These are phyloP conservation scores for Linum trigynum DNA, from an alignment of 345 rosid species.

Conservation along the genomic window DNA sequence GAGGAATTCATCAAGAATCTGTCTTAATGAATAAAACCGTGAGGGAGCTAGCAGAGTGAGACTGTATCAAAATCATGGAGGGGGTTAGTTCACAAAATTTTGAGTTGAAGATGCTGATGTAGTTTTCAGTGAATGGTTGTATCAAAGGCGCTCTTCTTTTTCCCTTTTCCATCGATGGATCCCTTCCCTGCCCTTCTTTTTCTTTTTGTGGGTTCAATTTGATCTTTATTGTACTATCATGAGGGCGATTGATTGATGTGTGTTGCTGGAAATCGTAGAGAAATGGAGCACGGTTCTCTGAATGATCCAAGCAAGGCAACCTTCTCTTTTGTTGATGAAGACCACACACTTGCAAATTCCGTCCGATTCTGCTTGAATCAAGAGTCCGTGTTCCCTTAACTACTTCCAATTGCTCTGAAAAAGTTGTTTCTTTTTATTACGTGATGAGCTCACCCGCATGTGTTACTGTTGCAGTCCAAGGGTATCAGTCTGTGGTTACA, in stretches of 20 bases:
- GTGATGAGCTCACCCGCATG: background rate
- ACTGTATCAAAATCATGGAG: too few relatives aligned
- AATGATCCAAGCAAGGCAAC: conserved; percentile 49
- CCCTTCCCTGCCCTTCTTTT: background rate
- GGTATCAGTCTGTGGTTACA: conserved; percentile 58
- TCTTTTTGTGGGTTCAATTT: background rate
- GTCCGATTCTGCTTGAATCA: conserved; percentile 79
- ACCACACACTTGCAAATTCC: conserved; percentile 80
- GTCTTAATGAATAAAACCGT: too few relatives aligned
- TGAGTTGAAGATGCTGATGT: too few relatives aligned
- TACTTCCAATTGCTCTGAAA: background rate
- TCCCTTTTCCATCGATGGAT: too few relatives aligned
- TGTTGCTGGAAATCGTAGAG: background rate
- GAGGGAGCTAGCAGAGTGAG: too few relatives aligned
- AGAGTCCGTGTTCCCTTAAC: conserved; percentile 45
- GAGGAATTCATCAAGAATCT: too few relatives aligned
- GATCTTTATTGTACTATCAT: background rate
- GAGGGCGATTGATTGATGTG: too few relatives aligned
- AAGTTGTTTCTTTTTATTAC: background rate
- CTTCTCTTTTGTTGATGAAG: conserved; percentile 66
- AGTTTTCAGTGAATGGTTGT: too few relatives aligned
- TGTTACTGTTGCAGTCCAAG: conserved; percentile 56
- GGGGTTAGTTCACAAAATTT: too few relatives aligned
- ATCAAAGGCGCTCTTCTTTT: too few relatives aligned
- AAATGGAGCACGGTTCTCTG: conserved; percentile 66